Evolutionary conservation across 345 rosid species (phyloP).

Genomic region (Gynandropsis gynandra): DNA sequence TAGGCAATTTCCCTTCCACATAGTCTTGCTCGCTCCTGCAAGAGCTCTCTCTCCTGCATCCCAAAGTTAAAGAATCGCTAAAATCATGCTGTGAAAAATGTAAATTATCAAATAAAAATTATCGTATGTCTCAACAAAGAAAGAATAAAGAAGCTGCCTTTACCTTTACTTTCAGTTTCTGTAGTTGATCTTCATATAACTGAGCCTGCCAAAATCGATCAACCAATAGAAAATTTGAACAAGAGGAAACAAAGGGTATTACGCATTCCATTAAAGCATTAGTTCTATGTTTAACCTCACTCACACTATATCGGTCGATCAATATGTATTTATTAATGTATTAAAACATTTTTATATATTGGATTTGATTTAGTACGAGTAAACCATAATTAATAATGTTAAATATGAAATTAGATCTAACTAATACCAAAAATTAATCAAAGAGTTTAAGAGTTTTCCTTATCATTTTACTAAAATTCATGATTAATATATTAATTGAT

Average conservation of each 20-base stretch:
- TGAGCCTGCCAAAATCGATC: conserved; percentile 32
- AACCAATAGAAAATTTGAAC: conserved; percentile 1
- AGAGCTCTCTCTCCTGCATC: conserved; percentile 43
- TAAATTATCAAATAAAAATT: not conserved
- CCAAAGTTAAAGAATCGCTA: not conserved
- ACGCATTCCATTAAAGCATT: too few relatives aligned
- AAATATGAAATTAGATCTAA: too few relatives aligned
- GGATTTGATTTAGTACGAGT: too few relatives aligned
- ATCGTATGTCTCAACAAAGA: not conserved
- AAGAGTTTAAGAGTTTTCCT: too few relatives aligned
- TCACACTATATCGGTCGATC: too few relatives aligned
- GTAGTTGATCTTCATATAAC: conserved; percentile 35
- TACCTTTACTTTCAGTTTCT: conserved; percentile 42
- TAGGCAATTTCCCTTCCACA: conserved; percentile 31
- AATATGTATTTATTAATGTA: not conserved
- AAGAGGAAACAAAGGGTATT: too few relatives aligned
- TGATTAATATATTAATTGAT: too few relatives aligned
- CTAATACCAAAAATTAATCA: too few relatives aligned
- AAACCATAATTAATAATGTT: too few relatives aligned
- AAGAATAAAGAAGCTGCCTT: conserved; percentile 25
- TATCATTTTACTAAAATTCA: too few relatives aligned
- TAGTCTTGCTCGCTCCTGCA: conserved; percentile 38
- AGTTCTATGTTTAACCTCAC: too few relatives aligned
- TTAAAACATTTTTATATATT: not conserved
- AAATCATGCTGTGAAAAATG: not conserved